Evolutionary conservation across 345 rosid species (phyloP).

Genomic region (Gossypium turneri): DNA sequence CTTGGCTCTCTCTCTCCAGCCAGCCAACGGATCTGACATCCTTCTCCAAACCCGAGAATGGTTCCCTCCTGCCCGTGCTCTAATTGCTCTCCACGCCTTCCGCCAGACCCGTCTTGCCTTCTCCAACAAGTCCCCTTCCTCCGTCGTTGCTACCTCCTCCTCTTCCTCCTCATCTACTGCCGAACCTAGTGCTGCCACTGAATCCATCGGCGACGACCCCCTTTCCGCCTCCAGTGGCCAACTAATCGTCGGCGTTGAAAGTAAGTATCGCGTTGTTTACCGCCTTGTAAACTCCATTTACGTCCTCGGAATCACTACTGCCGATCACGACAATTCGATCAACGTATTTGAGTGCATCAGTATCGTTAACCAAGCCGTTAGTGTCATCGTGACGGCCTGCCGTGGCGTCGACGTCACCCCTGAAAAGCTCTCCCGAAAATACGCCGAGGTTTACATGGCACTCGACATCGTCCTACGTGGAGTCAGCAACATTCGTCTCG

Average conservation of each 20-base stretch:
- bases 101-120: slow-evolving; percentile 84
- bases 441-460: slow-evolving; percentile 98
- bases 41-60: slow-evolving; percentile 90
- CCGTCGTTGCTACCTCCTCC: slow-evolving; percentile 17
- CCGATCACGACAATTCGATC: slow-evolving; percentile 81
- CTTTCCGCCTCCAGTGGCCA: slow-evolving; percentile 96
- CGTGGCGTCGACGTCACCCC: slow-evolving; percentile 99
- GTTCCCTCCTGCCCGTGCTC: slow-evolving; percentile 93
- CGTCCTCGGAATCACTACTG: slow-evolving; percentile 78
- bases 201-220: slow-evolving; percentile 88
- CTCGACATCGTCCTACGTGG: slow-evolving; percentile 91
- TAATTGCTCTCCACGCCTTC: slow-evolving; percentile 87
- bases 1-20: slow-evolving; percentile 84
- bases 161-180: slow-evolving; percentile 23
- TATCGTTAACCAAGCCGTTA: slow-evolving; percentile 93
- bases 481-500: slow-evolving; percentile 78
- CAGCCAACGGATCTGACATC: slow-evolving; percentile 80
- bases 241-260: slow-evolving; percentile 93
- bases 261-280: slow-evolving; percentile 90
- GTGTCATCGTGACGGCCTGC: slow-evolving; percentile 91
- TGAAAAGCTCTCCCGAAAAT: slow-evolving; percentile 81
- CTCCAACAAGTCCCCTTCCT: slow-evolving; percentile 42
- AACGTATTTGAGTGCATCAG: slow-evolving; percentile 95
- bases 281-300: slow-evolving; percentile 92
- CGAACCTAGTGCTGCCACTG: slow-evolving; percentile 40